phyloP scores from a whole-genome alignment of 2,329 filamentous ascomycete species.

The Aaosphaeria arxii region DNA sequence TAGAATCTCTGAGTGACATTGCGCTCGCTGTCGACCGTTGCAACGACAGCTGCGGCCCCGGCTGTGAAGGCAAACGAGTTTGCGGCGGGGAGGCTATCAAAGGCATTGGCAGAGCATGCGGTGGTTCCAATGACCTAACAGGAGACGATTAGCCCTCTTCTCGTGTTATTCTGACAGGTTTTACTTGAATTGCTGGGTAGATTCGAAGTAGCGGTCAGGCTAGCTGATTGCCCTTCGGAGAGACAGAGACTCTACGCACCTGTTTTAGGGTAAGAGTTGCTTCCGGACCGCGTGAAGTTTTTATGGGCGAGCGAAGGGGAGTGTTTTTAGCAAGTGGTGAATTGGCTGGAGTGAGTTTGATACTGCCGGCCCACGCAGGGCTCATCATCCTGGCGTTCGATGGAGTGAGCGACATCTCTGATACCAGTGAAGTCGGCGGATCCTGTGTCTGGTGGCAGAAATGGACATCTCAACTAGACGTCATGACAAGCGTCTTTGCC shows the following conservation, averaged over 20 bases:
- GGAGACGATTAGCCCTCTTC: too few relatives aligned
- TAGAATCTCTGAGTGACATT: constrained; percentile 79
- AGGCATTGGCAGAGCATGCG: constrained; percentile 77
- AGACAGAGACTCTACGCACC: background rate
- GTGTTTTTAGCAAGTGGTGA: constrained; percentile 63
- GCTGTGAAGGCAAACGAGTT: constrained; percentile 83
- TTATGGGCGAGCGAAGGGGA: constrained; percentile 61
- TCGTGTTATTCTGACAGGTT: too few relatives aligned
- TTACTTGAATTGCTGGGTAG: too few relatives aligned
- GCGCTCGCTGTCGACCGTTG: constrained; percentile 67
- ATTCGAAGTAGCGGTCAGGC: too few relatives aligned
- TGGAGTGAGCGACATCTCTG: constrained; percentile 40
- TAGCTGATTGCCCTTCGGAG: too few relatives aligned
- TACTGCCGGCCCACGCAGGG: constrained; percentile 32
- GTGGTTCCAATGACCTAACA: constrained; percentile 78
- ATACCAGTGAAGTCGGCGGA: constrained; percentile 8
- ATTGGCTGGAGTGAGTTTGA: constrained; percentile 65
- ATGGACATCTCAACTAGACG: constrained; percentile 11
- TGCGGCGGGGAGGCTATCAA: constrained; percentile 73
- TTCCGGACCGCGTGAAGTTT: constrained; percentile 43
- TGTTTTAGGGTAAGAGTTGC: constrained; percentile 67
- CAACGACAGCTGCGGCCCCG: constrained; percentile 88
- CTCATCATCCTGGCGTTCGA: constrained; percentile 42
- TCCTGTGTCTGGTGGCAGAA: constrained; percentile 2
- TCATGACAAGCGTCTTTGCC: constrained; percentile 17